Base-by-base conservation (phyloP, 2,329 filamentous ascomycete genomes). In the Cordyceps fumosorosea region DNA sequence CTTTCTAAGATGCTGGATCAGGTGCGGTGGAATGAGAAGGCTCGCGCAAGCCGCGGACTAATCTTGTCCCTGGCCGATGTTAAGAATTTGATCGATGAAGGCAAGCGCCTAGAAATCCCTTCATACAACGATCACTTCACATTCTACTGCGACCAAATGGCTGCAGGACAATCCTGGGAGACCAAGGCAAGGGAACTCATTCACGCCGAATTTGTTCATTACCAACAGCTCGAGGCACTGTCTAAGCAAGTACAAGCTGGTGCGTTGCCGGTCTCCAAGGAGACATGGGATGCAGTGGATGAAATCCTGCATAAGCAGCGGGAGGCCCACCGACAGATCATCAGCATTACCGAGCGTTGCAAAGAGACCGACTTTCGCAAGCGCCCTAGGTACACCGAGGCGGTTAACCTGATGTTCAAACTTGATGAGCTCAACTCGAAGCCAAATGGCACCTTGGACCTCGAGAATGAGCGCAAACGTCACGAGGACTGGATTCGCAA, bases 401-500 rank as follows among this genome's bases (percentile, higher is more conserved):
- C 97, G n/a, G 85, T 89, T 3, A 91, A 96, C 51, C 87, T 97
- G 11, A 91, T 95, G 79, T 91, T 93, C 69, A 89, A 89, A 64
- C 78, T 99, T 14, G 89, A 91, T 63, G 91, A 95, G 59, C 82
- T 98, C 11, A 96, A 96, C 69, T 96, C 91, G 65, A 97, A 97
- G 71, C 95, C 95, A 0, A 85, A 84, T 47, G 95, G 95, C 2
- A 96, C 93, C 0, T 83, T 96, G 40, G 95, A 99, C 69, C 83
- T 99, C 5, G 95, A 99, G 71, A 93, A 91, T 66, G 92, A 98
- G 73, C 89, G 95, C 66, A 96, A 95, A 72, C 87, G 91, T 8
- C 95, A 98, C 67, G 95, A 99, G 72, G 95, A 99, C 73, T 99
- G 95, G 95, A 99, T 99, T 93, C 85, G 95, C 37, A 91, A 91